A percentile compares a stretch with the other conserved stretches of the same genome.
phyloP scores from a whole-genome alignment of 2,329 filamentous ascomycete genomes.

The Colletotrichum sp. region DNA sequence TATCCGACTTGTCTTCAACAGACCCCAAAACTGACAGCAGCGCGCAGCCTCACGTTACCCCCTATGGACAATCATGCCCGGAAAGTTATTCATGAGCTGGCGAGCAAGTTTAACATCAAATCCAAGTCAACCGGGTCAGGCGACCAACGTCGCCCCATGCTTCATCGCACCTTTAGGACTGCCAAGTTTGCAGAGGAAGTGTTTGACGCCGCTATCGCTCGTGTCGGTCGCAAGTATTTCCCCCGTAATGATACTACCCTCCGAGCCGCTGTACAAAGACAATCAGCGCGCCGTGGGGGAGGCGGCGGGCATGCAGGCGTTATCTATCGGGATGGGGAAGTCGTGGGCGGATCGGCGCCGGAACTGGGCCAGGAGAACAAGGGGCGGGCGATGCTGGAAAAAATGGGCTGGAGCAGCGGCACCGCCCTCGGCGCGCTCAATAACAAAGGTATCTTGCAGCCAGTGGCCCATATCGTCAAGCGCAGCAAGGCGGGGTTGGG shows the following conservation, averaged over 20 bases:
- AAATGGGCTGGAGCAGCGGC: slow-evolving; percentile 95
- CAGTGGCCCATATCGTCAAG: slow-evolving; percentile 87
- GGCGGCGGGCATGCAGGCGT: slow-evolving; percentile 43
- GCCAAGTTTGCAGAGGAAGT: slow-evolving; percentile 61
- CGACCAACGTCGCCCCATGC: slow-evolving; percentile 73
- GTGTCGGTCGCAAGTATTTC: slow-evolving; percentile 60
- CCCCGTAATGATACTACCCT: slow-evolving; percentile 49
- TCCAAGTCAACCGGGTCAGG: slow-evolving; percentile 84
- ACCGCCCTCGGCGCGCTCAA: slow-evolving; percentile 81
- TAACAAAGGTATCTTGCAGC: slow-evolving; percentile 88
- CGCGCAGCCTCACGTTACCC: slow-evolving; percentile 71
- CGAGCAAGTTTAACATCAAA: slow-evolving; percentile 75
- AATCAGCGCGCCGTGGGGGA: slow-evolving; percentile 11
- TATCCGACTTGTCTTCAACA: neutral
- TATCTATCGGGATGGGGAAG: slow-evolving; percentile 80
- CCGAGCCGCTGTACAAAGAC: neutral
- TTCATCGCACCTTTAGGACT: slow-evolving; percentile 77
- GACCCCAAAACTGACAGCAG: neutral
- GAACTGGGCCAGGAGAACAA: slow-evolving; percentile 84
- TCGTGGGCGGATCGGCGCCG: slow-evolving; percentile 84
- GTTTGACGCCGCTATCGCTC: slow-evolving; percentile 52
- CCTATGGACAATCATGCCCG: slow-evolving; percentile 83
- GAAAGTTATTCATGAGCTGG: slow-evolving; percentile 81
- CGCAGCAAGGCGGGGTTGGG: slow-evolving; percentile 84
- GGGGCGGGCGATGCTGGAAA: slow-evolving; percentile 87